A percentile compares a stretch with the other conserved stretches of the same genome.
Conservation (phyloP, 805 yeast genomes). For the Debaryomyces tyrocola region DNA sequence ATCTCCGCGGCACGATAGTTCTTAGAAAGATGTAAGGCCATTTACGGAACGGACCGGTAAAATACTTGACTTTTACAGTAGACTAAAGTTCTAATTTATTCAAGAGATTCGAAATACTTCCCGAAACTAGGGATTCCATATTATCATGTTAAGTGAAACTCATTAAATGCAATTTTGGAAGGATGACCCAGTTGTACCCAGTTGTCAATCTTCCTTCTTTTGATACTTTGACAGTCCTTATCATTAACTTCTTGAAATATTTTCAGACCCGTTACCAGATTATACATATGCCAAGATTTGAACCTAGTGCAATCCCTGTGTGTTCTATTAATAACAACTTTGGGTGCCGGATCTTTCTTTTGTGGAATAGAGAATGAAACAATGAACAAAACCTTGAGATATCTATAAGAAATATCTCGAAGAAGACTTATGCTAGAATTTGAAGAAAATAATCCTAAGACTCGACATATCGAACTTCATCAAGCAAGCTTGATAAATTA, state of each 20-base stretch:
- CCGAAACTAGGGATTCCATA: slow-evolving; percentile 1
- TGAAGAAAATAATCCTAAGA: not conserved
- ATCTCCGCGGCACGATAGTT: too few species aligned
- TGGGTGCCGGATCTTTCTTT: not conserved
- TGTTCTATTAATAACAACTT: not conserved
- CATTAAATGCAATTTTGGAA: not conserved
- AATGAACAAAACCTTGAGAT: not conserved
- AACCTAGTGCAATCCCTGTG: not conserved
- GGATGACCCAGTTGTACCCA: not conserved
- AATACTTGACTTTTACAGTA: too few species aligned
- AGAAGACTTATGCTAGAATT: not conserved
- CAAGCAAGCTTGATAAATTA: slow-evolving; percentile 2
- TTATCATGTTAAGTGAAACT: not conserved
- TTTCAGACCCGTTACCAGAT: not conserved
- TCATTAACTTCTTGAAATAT: not conserved
- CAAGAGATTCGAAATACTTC: not conserved
- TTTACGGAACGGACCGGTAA: too few species aligned
- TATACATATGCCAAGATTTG: not conserved
- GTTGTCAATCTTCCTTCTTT: not conserved
- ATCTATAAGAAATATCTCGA: not conserved
- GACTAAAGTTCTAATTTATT: too few species aligned
- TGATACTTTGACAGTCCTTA: not conserved
- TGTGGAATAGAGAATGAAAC: not conserved
- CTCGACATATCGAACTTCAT: not conserved
- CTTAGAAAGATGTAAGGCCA: too few species aligned